phyloP scores from a whole-genome alignment of 179 eudicot genomes.

The Monotropa hypopitys region DNA sequence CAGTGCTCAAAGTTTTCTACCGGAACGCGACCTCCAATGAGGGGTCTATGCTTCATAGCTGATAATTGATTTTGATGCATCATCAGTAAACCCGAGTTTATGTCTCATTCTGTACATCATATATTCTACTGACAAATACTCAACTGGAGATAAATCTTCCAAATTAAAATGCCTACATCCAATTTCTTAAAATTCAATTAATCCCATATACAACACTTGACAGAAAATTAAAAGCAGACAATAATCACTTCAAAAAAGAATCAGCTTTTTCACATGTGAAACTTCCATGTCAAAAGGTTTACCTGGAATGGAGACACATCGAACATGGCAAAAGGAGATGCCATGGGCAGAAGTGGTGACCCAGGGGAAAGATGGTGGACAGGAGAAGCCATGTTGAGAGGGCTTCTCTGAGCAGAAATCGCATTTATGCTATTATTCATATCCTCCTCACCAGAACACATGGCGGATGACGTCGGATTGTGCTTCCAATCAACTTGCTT shows the following conservation, averaged over 20 bases:
- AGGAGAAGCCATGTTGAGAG: conserved; percentile 40
- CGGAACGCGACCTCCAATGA: not conserved
- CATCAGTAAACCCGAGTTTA: not conserved
- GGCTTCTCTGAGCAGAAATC: conserved; percentile 38
- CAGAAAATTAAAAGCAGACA: not conserved
- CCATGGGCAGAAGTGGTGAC: conserved; percentile 61
- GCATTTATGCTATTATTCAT: conserved; percentile 33
- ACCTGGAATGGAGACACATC: conserved; percentile 92
- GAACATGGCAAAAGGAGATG: conserved; percentile 77
- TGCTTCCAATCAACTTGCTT: conserved; percentile 96
- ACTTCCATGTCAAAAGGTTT: conserved; percentile 5
- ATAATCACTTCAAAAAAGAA: not conserved
- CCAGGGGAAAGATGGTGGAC: conserved; percentile 73
- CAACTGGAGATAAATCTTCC: not conserved
- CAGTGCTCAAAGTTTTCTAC: not conserved
- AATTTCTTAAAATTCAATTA: not conserved
- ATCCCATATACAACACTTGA: not conserved
- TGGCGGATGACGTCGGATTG: conserved; percentile 31
- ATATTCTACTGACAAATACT: not conserved
- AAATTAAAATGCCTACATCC: not conserved
- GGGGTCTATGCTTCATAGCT: not conserved
- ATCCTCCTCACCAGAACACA: conserved; percentile 46
- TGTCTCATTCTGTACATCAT: not conserved
- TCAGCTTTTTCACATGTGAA: not conserved
- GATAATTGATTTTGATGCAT: not conserved